phyloP scores from a whole-genome alignment of 768 basidiomycete genomes.

The Hortiboletus campestris region DNA sequence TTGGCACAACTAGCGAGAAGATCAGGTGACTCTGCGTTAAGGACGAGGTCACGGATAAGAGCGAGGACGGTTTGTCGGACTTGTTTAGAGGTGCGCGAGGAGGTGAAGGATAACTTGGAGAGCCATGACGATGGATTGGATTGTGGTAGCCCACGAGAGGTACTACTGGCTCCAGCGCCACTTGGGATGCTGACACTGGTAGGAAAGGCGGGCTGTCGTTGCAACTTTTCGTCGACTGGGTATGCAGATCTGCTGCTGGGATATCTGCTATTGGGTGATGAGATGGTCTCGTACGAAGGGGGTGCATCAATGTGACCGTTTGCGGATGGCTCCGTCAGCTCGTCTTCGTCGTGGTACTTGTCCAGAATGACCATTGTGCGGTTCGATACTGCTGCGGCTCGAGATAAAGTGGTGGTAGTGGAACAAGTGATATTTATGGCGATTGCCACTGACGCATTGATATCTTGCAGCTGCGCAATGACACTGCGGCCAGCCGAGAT shows the following conservation, averaged over 20 bases:
- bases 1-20: slow-evolving; percentile 46
- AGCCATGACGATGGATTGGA: slow-evolving; percentile 15
- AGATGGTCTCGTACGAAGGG: slow-evolving; percentile 25
- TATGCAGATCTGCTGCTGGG: neutral
- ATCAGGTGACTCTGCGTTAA: slow-evolving; percentile 18
- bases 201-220: neutral
- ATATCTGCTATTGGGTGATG: neutral
- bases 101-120: slow-evolving; percentile 17
- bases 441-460: neutral
- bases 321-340: neutral
- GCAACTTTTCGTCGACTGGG: slow-evolving; percentile 13
- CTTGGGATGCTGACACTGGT: neutral
- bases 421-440: neutral
- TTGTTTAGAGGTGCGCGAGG: slow-evolving; percentile 39
- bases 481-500: neutral
- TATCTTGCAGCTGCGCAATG: neutral
- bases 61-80: slow-evolving; percentile 51
- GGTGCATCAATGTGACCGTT: slow-evolving; percentile 15
- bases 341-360: slow-evolving; percentile 20
- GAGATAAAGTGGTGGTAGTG: neutral
- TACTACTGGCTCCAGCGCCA: too few species aligned
- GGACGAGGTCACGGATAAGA: slow-evolving; percentile 56
- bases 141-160: neutral
- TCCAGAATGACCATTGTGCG: slow-evolving; percentile 18
- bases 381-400: neutral